These are phyloP conservation scores for Cochlearia excelsa DNA, from an alignment of 345 rosid genomes.

Conservation along the genomic window DNA sequence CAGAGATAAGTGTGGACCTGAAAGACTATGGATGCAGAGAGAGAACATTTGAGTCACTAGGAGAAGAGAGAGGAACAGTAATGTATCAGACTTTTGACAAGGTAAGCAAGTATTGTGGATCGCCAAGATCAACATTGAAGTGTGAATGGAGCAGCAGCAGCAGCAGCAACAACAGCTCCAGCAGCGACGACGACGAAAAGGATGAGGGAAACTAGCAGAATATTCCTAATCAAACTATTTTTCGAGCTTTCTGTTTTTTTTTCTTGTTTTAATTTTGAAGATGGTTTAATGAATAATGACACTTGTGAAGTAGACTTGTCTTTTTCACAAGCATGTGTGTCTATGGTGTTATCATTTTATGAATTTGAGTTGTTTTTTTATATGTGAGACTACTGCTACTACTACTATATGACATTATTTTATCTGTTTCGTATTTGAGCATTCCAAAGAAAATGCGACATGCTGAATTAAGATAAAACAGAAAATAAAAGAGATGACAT, in stretches of 20 bases:
- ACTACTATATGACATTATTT: too few relatives aligned
- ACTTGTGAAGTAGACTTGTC: conserved; percentile 21
- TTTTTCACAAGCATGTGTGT: conserved; percentile 24
- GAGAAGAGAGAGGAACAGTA: conserved; percentile 39
- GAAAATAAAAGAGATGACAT: too few relatives aligned
- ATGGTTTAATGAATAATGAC: conserved; percentile 16
- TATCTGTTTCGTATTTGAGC: too few relatives aligned
- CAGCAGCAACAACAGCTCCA: conserved; percentile 30
- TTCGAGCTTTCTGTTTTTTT: conserved; percentile 19
- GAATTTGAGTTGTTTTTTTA: conserved; percentile 3
- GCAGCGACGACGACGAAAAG: conserved; percentile 32
- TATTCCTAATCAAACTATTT: not conserved
- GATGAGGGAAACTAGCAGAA: conserved; percentile 38
- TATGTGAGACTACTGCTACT: not conserved
- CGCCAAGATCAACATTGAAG: conserved; percentile 39
- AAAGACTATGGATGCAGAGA: conserved; percentile 46
- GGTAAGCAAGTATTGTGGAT: conserved; percentile 28
- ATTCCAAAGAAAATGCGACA: too few relatives aligned
- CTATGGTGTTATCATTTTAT: not conserved
- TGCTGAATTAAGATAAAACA: too few relatives aligned
- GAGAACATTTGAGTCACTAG: conserved; percentile 33
- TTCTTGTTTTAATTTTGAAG: not conserved
- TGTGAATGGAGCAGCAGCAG: conserved; percentile 36
- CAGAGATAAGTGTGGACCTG: conserved; percentile 40
- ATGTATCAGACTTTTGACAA: conserved; percentile 40